Evolutionary conservation across 2,329 filamentous ascomycete genomes (phyloP), one percentile per base, ranked within the genome.

Genomic region (Nemania diffusa): DNA sequence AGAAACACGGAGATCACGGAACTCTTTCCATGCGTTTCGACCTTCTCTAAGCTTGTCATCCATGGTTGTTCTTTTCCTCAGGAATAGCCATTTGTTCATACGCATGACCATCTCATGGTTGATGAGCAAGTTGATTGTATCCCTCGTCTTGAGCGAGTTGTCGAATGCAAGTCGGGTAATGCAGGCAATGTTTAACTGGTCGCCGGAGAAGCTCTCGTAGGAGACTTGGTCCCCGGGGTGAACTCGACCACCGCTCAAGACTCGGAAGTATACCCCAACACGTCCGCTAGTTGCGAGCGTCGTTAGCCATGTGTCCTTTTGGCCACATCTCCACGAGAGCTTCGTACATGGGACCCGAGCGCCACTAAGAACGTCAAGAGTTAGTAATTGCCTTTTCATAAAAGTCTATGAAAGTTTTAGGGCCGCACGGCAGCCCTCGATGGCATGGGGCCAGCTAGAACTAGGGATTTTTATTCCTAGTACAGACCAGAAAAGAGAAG

Each of bases 291-390:
- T 66, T 11, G 71, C 72, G 37, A 75, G 67, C 8, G 69, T 37
- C 15, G 67, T 46, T 3, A 74, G 71, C 73, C 72, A 74, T 26
- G 63, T 37, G 29, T 73, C 67, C 44, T 70, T 73, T 59, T 75
- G 73, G 5, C 69, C 69, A 58, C 73, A 74, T 27, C 73, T 60
- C 72, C 73, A 75, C 2, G 73, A 62, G 9, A 75, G 56, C 50
- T 74, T 74, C n/a, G 62, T 52, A 51, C 73, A 74, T 1, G 71
- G 73, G 24, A 74, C 64, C 13, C 73, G 69, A 8, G 70, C 65
- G 9, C 73, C 72, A 52, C 71, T 63, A 61, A 42, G 2, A 24
- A 46, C 6, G 22, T 42, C 6, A 9, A 17, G 11, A 5, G 26
- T 68, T 7, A 61, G 65, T 9, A 24, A 11, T 46, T 3, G 9